Base-by-base conservation (phyloP, 2,329 filamentous ascomycete genomes). In the Penicillium sp. region DNA sequence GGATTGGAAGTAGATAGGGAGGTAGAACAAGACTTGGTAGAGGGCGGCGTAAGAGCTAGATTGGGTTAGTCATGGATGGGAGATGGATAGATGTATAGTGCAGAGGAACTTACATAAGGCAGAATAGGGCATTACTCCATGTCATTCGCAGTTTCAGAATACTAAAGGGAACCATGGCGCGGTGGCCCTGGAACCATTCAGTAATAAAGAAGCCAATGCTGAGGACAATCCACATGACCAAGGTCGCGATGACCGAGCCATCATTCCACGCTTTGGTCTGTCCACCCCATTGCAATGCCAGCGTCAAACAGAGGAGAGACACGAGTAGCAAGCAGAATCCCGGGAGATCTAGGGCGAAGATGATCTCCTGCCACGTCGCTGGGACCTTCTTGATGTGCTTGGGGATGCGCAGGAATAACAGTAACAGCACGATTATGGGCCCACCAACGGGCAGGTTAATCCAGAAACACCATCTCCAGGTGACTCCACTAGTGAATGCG, bases 231-330 rank as follows among this genome's bases (percentile, higher is more conserved):
- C 61, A 58, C 15, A 52, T 57, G 21, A 66, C 63, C 3, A 67
- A 46, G 16, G 58, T 58, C 4, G 55, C 64, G 24, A 67, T 54
- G 4, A 67, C 56, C 16, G 51, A 36, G 26, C 53, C 45, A 33
- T 62, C 52, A n/a, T 49, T 62, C 65, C 64, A 67, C 4, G 51
- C 24, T 34, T 65, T 61, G 23, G 59, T 60, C 9, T 49, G 39
- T 2, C 63, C 65, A 45, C 64, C 65, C 60, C 64, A 67, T 50
- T 68, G 62, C 26, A 68, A 50, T 12, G 64, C 65, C 6, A 67
- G 59, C 8, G 63, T 53, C n/a, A 62, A 60, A 53, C 58, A 59
- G 9, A 65, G 47, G n/a, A 67, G 51, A 21, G 61, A 59, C n/a
- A 46, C 52, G 26, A 68, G 52, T 21, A 68, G 48, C 12, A 64